Evolutionary conservation across 2,329 filamentous ascomycete genomes (phyloP).

Genomic region (Fusarium penzigii): DNA sequence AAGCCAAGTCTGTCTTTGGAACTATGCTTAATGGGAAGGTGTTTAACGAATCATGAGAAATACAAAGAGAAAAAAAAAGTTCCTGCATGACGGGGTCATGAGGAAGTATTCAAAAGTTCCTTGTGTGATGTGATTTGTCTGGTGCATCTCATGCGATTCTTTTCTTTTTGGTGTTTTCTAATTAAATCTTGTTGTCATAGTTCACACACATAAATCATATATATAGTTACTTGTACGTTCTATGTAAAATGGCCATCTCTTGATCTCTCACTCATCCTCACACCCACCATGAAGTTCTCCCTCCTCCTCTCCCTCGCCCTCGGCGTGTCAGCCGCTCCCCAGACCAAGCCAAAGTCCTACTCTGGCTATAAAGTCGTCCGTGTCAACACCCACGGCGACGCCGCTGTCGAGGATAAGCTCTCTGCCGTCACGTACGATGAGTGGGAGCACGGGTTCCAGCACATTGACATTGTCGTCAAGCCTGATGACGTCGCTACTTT

Average conservation of each 20-base stretch:
- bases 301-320: conserved; percentile 18
- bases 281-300: conserved; percentile 18
- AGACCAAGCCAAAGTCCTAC: conserved; percentile 25
- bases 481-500: conserved; percentile 33
- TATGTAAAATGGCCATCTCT: background rate
- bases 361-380: conserved; percentile 43
- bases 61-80: background rate
- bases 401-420: conserved; percentile 37
- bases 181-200: conserved; percentile 3
- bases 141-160: too few relatives aligned
- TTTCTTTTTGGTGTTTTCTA: too few relatives aligned
- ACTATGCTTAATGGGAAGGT: too few relatives aligned
- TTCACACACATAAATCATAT: background rate
- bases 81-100: background rate
- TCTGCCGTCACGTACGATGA: conserved; percentile 24
- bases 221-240: background rate
- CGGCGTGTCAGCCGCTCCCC: conserved; percentile 19
- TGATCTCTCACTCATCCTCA: background rate
- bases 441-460: conserved; percentile 20
- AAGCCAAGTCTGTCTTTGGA: background rate
- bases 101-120: background rate
- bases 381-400: conserved; percentile 45
- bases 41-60: conserved; percentile 10
- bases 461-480: conserved; percentile 35
- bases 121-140: background rate